Percentiles rank a stretch among this genome's conserved stretches.
Evolutionary conservation across 345 rosid genomes (phyloP).

Genomic region (Populus pruinosa): DNA sequence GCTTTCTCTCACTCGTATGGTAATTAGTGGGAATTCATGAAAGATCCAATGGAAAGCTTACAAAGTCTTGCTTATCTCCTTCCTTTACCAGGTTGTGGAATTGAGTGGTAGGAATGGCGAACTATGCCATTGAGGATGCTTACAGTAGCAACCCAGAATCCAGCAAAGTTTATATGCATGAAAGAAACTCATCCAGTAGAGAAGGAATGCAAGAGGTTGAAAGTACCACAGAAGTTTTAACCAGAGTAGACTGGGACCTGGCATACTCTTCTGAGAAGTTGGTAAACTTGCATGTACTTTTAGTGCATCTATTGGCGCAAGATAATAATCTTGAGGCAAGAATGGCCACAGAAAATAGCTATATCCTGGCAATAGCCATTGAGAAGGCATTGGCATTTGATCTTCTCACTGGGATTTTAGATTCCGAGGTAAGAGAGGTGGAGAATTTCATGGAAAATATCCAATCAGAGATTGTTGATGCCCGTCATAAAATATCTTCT

Average conservation of each 20-base stretch:
- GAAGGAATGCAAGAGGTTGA: slow-evolving; percentile 39
- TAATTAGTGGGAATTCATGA: not conserved
- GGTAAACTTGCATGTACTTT: slow-evolving; percentile 59
- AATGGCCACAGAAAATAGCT: slow-evolving; percentile 35
- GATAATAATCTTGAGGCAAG: slow-evolving; percentile 51
- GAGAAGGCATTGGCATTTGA: slow-evolving; percentile 74
- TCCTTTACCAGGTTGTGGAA: slow-evolving; percentile 15
- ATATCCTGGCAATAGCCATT: slow-evolving; percentile 39
- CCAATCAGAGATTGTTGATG: slow-evolving; percentile 60
- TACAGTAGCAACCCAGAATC: slow-evolving; percentile 7
- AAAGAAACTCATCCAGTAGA: slow-evolving; percentile 24
- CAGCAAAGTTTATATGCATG: slow-evolving; percentile 12
- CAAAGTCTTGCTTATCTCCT: not conserved
- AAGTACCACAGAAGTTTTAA: slow-evolving; percentile 38
- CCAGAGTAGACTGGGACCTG: slow-evolving; percentile 50
- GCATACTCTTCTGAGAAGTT: slow-evolving; percentile 57
- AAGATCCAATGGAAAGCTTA: not conserved
- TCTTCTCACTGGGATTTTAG: slow-evolving; percentile 66
- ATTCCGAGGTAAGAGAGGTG: slow-evolving; percentile 74
- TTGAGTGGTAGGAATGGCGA: slow-evolving; percentile 21
- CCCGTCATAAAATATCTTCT: slow-evolving; percentile 55
- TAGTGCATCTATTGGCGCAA: slow-evolving; percentile 73
- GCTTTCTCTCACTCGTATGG: not conserved
- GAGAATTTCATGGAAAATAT: slow-evolving; percentile 58
- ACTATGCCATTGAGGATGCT: not conserved